Percentiles rank a stretch among this genome's conserved stretches.
These are phyloP conservation scores for Hirschioporus abietinus DNA, from an alignment of 768 basidiomycete genomes.

Conservation along the genomic window DNA sequence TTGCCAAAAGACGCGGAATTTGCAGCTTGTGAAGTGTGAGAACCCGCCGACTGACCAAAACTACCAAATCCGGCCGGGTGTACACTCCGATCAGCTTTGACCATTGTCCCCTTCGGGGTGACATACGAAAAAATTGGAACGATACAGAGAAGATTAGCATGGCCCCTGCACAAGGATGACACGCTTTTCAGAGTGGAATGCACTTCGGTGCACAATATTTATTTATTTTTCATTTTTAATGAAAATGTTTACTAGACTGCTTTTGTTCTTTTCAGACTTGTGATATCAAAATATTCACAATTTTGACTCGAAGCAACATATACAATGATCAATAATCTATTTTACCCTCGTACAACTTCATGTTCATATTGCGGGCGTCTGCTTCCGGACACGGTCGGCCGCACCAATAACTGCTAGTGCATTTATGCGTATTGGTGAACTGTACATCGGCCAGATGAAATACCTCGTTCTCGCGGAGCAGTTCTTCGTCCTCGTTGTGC, in stretches of 20 bases:
- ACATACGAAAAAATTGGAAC: conserved; percentile 99
- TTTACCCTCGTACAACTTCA: neutral
- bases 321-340: neutral
- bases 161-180: conserved; percentile 99
- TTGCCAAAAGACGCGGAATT: no score
- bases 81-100: neutral
- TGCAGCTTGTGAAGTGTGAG: no score
- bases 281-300: no score
- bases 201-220: conserved; percentile 7
- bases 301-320: no score
- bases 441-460: neutral
- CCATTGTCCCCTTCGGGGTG: conserved; percentile 79
- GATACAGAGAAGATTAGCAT: conserved; percentile 99
- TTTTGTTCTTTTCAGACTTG: no score
- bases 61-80: neutral
- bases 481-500: neutral
- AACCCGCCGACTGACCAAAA: neutral
- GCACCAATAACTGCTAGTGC: neutral
- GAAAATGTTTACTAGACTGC: no score
- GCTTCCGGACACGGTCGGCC: neutral
- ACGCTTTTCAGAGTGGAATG: conserved; percentile 55
- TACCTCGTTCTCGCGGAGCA: neutral
- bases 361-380: neutral
- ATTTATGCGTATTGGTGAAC: neutral
- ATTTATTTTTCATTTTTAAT: neutral